phyloP scores from a whole-genome alignment of 1,284 basidiomycete genomes.

The Heterobasidion annosum region DNA sequence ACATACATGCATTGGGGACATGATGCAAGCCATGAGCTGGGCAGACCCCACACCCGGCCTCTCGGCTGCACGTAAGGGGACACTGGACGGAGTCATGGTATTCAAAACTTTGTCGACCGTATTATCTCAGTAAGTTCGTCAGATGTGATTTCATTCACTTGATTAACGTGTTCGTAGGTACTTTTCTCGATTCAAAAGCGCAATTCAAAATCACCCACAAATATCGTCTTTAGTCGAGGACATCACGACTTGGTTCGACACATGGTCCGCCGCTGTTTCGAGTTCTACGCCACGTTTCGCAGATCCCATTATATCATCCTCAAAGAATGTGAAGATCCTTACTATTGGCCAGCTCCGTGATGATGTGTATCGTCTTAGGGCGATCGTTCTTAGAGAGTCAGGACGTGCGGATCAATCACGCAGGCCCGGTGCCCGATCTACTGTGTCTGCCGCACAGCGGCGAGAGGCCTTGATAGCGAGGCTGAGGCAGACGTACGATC shows the following conservation, averaged over 20 bases:
- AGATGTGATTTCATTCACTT: neutral
- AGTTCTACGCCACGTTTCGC: conserved; percentile 25
- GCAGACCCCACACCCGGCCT: conserved; percentile 12
- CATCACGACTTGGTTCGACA: conserved; percentile 34
- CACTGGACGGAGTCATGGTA: conserved; percentile 18
- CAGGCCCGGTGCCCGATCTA: neutral
- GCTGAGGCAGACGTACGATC: conserved; percentile 29
- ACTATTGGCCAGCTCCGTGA: conserved; percentile 29
- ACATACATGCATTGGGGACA: conserved; percentile 29
- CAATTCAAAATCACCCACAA: conserved; percentile 34
- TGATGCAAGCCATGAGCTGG: conserved; percentile 19
- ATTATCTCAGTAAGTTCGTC: conserved; percentile 36
- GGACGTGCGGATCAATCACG: neutral
- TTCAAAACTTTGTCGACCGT: conserved; percentile 39
- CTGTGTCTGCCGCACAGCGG: neutral
- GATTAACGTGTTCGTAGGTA: conserved; percentile 28
- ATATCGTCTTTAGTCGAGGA: conserved; percentile 30
- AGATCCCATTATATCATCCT: conserved; percentile 22
- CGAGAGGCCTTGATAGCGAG: conserved; percentile 2
- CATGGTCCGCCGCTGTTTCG: conserved; percentile 34
- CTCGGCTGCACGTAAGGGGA: conserved; percentile 31
- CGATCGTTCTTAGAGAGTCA: neutral
- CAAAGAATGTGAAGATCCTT: conserved; percentile 21
- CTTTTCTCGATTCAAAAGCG: conserved; percentile 51
- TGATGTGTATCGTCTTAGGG: conserved; percentile 30